Base-by-base conservation (phyloP, 1,284 basidiomycete species). In the Heliocybe sulcata region DNA sequence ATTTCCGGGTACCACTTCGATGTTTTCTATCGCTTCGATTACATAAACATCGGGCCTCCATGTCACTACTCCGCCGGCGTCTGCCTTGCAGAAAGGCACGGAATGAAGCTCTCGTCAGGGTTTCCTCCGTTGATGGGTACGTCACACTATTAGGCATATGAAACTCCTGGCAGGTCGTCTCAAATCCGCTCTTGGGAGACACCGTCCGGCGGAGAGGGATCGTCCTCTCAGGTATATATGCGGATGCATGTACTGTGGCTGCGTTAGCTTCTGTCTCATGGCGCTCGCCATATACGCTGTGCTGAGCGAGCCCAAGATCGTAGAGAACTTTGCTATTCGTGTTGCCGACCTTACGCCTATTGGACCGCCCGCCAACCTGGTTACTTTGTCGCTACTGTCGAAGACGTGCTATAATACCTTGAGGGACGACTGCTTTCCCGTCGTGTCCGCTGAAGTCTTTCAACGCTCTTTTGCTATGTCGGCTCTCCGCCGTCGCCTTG, bases 391-490 rank as follows among this genome's bases (percentile, higher is more conserved):
- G 51, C 62, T 68, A 53, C 66, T 68, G 23, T 73, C 69, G 62
- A 66, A 56, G 56, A 69, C 47, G 66, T 71, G 45, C 53, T 63
- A 52, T 65, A 57, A 55, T 59, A 64, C 56, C 57, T 72, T 22
- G 64, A 26, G 66, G 52, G 54, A 57, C 11, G 59, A 60, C 1
- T 60, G 68, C 6, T 61, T 65, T 35, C 57, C 60, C 11, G 59
- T 70, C 9, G 63, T 77, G 26, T 75, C 73, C 58, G 68, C 72
- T 2, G 56, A 64, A 55, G 60, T 73, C 12, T 78, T 76, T 57
- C 58, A 65, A 33, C 63, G 68, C 4, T 62, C 62, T 20, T 78
- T 79, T 52, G 78, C 80, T 60, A 54, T 63, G 16, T 65, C 61
- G 1, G 74, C 77, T 0, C 69, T 70, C 26, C 59, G 61, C 49